Evolutionary conservation across 768 basidiomycete genomes (phyloP).

Genomic region (Cystobasidiopsis lactophilus): DNA sequence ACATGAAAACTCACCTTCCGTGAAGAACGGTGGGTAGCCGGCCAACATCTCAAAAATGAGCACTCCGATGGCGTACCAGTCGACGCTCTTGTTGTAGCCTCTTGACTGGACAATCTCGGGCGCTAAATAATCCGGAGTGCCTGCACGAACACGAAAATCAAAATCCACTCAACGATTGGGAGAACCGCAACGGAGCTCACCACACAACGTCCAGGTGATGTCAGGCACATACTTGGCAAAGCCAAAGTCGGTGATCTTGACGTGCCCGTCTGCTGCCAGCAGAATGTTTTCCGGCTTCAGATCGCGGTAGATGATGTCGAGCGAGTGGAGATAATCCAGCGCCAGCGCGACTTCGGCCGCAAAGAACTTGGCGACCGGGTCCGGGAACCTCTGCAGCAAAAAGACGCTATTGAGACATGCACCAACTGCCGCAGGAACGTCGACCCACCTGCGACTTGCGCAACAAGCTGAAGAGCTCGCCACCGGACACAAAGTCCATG

Average conservation of each 20-base stretch:
- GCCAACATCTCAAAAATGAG: conserved; percentile 94
- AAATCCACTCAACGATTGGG: background rate
- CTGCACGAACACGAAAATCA: background rate
- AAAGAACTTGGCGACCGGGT: conserved; percentile 95
- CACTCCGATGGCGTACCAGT: conserved; percentile 98
- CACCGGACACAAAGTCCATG: conserved; percentile 45
- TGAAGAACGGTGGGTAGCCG: conserved; percentile 60
- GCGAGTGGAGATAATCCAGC: conserved; percentile 81
- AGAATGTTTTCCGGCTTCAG: conserved; percentile 47
- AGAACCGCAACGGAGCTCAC: conserved; percentile 29
- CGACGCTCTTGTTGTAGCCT: conserved; percentile 93
- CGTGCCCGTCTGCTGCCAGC: conserved; percentile 39
- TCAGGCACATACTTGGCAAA: conserved; percentile 88
- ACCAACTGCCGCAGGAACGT: background rate
- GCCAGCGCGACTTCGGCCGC: conserved; percentile 90
- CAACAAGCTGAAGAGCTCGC: conserved; percentile 89
- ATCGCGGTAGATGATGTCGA: conserved; percentile 96
- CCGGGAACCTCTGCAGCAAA: conserved; percentile 75
- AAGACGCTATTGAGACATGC: too few relatives aligned
- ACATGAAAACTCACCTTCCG: conserved; percentile 9
- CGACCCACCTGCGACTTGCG: conserved; percentile 28
- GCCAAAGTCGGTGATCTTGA: conserved; percentile 92
- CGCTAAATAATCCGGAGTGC: conserved; percentile 81
- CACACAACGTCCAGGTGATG: conserved; percentile 75
- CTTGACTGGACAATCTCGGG: conserved; percentile 96